phyloP scores from a whole-genome alignment of 768 basidiomycete genomes.

The Roridomyces roridus region DNA sequence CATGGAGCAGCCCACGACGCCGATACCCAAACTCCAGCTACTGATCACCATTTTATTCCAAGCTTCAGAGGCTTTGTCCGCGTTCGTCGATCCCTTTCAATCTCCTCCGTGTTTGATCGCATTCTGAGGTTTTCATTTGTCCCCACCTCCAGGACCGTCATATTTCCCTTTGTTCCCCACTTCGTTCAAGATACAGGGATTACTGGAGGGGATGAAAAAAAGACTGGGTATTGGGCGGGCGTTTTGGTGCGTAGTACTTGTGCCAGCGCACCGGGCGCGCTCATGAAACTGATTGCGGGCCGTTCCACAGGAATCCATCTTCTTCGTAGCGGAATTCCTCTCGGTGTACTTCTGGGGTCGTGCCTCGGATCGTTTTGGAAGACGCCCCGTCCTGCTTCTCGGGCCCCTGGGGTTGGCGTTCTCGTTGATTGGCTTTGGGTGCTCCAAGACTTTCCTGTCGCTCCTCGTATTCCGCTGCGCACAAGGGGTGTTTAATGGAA shows the following conservation, averaged over 20 bases:
- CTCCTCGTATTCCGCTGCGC: conserved; percentile 31
- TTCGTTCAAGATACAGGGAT: conserved; percentile 35
- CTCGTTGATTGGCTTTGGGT: conserved; percentile 35
- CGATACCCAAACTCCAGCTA: conserved; percentile 22
- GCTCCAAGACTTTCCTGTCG: conserved; percentile 31
- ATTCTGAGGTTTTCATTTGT: not conserved
- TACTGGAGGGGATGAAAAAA: conserved; percentile 32
- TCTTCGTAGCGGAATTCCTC: conserved; percentile 33
- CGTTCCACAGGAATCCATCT: conserved; percentile 31
- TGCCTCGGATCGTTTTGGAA: conserved; percentile 37
- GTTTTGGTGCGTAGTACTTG: conserved; percentile 27
- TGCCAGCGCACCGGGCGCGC: not conserved
- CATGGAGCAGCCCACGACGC: not conserved
- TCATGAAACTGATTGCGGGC: not conserved
- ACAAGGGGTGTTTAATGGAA: conserved; percentile 37
- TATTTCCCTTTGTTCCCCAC: conserved; percentile 51
- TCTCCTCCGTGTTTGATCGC: not conserved
- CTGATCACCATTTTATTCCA: conserved; percentile 15
- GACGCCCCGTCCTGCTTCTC: conserved; percentile 36
- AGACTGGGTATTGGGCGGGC: conserved; percentile 39
- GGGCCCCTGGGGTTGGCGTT: conserved; percentile 36
- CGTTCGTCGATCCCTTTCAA: conserved; percentile 35
- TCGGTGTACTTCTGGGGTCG: conserved; percentile 35
- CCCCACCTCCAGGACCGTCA: conserved; percentile 45
- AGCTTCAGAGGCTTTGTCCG: conserved; percentile 51